Conservation (phyloP, 2,329 filamentous ascomycete species). For the Ophiosphaerella herpotricha region DNA sequence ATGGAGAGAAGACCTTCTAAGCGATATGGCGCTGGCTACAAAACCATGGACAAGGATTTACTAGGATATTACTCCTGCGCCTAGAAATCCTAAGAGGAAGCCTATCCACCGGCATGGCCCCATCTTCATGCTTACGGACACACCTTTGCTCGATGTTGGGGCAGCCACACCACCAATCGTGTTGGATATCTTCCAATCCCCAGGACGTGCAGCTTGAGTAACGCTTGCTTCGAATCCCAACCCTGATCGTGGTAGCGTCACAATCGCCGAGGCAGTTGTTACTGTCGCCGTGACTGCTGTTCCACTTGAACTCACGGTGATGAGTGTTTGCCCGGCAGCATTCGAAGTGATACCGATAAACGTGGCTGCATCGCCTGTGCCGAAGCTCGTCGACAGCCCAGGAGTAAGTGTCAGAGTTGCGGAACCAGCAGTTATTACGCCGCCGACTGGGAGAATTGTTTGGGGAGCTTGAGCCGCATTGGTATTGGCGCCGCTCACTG, state of each 20-base stretch:
- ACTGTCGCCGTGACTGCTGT: constrained; percentile 32
- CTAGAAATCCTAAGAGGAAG: no score
- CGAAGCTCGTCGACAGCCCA: constrained; percentile 33
- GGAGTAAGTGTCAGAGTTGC: constrained; percentile 29
- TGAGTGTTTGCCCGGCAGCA: constrained; percentile 26
- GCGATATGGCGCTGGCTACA: no score
- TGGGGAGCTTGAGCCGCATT: neutral
- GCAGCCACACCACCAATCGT: constrained; percentile 3
- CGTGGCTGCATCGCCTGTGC: constrained; percentile 22
- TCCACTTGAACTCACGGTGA: constrained; percentile 34
- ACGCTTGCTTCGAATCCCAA: constrained; percentile 27
- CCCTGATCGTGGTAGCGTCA: constrained; percentile 24
- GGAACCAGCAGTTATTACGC: constrained; percentile 21
- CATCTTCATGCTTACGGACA: constrained; percentile 1
- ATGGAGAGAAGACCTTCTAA: no score
- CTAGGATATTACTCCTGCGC: no score
- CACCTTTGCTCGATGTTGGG: constrained; percentile 13
- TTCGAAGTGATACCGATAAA: constrained; percentile 31
- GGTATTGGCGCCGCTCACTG: constrained; percentile 1
- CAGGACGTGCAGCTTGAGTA: constrained; percentile 14
- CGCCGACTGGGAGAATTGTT: constrained; percentile 6
- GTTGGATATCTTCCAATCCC: neutral
- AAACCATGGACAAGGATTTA: no score
- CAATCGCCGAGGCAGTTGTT: constrained; percentile 19
- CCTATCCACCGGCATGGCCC: neutral